Evolutionary conservation across 495 filamentous ascomycete genomes (phyloP).

Genomic region (Chaetomium cochliodes): DNA sequence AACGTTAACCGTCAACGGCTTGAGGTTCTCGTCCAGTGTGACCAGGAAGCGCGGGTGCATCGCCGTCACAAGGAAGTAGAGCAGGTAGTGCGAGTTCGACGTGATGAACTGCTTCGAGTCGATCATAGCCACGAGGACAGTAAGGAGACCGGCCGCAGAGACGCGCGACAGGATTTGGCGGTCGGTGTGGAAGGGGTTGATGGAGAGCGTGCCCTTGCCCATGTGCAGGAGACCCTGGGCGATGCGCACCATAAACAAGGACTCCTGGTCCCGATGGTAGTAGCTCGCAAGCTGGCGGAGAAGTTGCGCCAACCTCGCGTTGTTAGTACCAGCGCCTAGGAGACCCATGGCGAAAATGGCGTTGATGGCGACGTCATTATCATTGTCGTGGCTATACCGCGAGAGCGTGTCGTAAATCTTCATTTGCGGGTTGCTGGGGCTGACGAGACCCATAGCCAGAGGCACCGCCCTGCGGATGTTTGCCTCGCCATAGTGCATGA

Average conservation of each 20-base stretch:
- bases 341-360: constrained; percentile 99
- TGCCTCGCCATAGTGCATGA: constrained; percentile 98
- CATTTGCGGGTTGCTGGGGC: constrained; percentile 98
- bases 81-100: constrained; percentile 83
- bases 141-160: constrained; percentile 82
- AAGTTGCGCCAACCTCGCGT: constrained; percentile 91
- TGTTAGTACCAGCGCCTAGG: constrained; percentile 95
- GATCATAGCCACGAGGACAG: constrained; percentile 86
- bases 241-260: constrained; percentile 98
- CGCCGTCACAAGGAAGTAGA: constrained; percentile 96
- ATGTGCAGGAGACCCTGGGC: constrained; percentile 97
- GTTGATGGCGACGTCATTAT: constrained; percentile 97
- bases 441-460: constrained; percentile 94
- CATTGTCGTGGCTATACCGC: constrained; percentile 98
- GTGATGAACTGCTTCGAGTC: constrained; percentile 95
- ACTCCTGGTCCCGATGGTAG: constrained; percentile 93
- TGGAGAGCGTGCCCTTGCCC: constrained; percentile 95
- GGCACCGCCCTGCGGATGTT: constrained; percentile 97
- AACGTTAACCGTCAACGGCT: constrained; percentile 93
- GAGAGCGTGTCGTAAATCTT: constrained; percentile 99
- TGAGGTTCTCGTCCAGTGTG: constrained; percentile 89
- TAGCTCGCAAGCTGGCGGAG: constrained; percentile 94
- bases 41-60: constrained; percentile 97
- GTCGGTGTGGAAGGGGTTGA: constrained; percentile 98
- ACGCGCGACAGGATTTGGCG: constrained; percentile 92